Conservation (phyloP, 2,329 filamentous ascomycete genomes). For the Fusarium tanahbumbuense region DNA sequence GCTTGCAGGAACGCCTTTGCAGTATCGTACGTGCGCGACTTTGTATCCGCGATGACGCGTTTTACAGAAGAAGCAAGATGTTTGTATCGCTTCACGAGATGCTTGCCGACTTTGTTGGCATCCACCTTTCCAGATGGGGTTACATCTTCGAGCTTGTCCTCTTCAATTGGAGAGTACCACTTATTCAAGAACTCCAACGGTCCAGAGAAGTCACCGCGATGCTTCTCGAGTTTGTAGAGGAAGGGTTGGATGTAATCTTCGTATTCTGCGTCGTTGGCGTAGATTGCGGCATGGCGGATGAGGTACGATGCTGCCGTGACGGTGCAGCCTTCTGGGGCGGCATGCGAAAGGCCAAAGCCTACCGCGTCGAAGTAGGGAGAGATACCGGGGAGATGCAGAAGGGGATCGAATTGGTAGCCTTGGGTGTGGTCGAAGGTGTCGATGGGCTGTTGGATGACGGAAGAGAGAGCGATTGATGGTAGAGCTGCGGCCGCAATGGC, state of each 20-base stretch:
- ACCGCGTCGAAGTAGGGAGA: slow-evolving; percentile 44
- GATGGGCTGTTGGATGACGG: slow-evolving; percentile 33
- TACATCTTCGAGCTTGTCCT: slow-evolving; percentile 38
- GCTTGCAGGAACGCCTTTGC: slow-evolving; percentile 31
- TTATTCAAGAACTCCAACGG: slow-evolving; percentile 34
- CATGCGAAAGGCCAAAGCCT: slow-evolving; percentile 37
- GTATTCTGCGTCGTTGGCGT: slow-evolving; percentile 43
- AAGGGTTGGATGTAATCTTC: slow-evolving; percentile 43
- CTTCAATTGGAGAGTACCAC: slow-evolving; percentile 41
- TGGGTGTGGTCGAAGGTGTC: slow-evolving; percentile 35
- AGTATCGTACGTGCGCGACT: slow-evolving; percentile 41
- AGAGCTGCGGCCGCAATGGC: slow-evolving; percentile 7
- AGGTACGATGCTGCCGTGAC: slow-evolving; percentile 40
- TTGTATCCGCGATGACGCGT: slow-evolving; percentile 39
- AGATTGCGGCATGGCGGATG: slow-evolving; percentile 41
- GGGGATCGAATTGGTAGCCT: slow-evolving; percentile 42
- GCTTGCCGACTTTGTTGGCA: slow-evolving; percentile 31
- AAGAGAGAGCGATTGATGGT: slow-evolving; percentile 3
- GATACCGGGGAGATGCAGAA: slow-evolving; percentile 41
- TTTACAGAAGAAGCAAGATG: slow-evolving; percentile 39
- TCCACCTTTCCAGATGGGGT: slow-evolving; percentile 39
- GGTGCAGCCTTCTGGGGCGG: slow-evolving; percentile 38
- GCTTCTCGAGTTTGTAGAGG: slow-evolving; percentile 37
- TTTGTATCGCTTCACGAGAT: slow-evolving; percentile 36
- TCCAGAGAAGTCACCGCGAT: slow-evolving; percentile 37